Evolutionary conservation across 2,329 filamentous ascomycete species (phyloP).

Genomic region (Aureobasidium subglaciale): DNA sequence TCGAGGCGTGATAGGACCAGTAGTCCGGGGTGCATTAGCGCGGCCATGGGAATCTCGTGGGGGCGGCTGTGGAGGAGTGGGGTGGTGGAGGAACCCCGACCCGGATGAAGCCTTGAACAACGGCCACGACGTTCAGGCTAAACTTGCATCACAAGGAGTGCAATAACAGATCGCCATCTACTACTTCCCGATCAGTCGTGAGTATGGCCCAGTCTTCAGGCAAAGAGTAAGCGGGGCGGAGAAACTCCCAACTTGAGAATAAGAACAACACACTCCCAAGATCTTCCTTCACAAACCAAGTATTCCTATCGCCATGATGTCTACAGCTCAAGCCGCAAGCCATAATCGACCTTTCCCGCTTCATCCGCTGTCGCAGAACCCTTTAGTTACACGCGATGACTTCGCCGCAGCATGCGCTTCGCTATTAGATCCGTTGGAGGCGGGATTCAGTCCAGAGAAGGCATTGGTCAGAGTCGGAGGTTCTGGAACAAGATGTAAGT

Average conservation of each 20-base stretch:
- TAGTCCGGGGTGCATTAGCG: neutral
- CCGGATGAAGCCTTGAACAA: neutral
- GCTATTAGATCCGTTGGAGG: conserved; percentile 62
- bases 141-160: neutral
- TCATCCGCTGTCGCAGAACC: conserved; percentile 38
- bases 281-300: neutral
- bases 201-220: neutral
- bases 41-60: no score
- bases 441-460: conserved; percentile 62
- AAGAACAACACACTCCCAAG: neutral
- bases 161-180: neutral
- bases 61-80: neutral
- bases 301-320: conserved; percentile 7
- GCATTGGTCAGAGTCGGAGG: conserved; percentile 61
- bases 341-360: conserved; percentile 36
- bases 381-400: conserved; percentile 35
- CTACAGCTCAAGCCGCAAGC: conserved; percentile 24
- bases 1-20: neutral
- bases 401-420: conserved; percentile 37
- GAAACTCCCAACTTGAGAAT: neutral
- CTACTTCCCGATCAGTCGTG: neutral
- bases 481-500: conserved; percentile 58
- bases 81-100: neutral
- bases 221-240: neutral
- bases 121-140: neutral